Base-by-base conservation (phyloP, 2,329 filamentous ascomycete genomes). In the Hymenoscyphus salicellus region DNA sequence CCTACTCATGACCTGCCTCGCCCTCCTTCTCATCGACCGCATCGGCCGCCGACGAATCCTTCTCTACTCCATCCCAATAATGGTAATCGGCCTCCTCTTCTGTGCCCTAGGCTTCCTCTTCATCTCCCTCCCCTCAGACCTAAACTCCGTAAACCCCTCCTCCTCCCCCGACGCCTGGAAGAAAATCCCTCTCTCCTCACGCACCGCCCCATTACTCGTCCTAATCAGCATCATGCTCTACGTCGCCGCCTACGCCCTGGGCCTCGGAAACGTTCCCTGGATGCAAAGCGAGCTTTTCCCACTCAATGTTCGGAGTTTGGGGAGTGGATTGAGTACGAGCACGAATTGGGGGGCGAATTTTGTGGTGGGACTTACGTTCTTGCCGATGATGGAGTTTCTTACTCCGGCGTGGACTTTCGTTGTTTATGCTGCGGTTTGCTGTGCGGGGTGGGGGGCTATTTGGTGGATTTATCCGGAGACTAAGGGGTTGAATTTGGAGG, bases 241-340 rank as follows among this genome's bases (percentile, higher is more conserved):
- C 76, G 93, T 96, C 1, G 89, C 91, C 8, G 83, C 89, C 0
- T 98, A 96, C 75, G 94, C 94, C 0, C 81, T 93, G 1, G 94
- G 94, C 2, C 83, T 98, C 1, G 94, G 94, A 8, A 96, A 93
- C 72, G 92, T 98, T 2, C 93, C 94, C 0, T 98, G 94, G 94
- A 94, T 97, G 83, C 93, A 97, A 79, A 92, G 89, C 71, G 94
- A 98, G 79, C 84, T 97, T 36, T 97, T 97, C 74, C 90, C 93
- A 0, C 81, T 93, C 58, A 83, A 83, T 33, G 90, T 93, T 56
- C 86, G 91, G 58, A 88, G 88, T 4, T 77, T 92, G 1, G 91
- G 91, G 32, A 91, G 88, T 64, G 88, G 88, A 0, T 76, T 92
- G 5, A 85, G 89, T 1, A 94, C 93, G 7, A 89, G 88, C 5